These are phyloP conservation scores for Termitomyces sp. DNA, from an alignment of 1,284 basidiomycete species.

Conservation along the genomic window DNA sequence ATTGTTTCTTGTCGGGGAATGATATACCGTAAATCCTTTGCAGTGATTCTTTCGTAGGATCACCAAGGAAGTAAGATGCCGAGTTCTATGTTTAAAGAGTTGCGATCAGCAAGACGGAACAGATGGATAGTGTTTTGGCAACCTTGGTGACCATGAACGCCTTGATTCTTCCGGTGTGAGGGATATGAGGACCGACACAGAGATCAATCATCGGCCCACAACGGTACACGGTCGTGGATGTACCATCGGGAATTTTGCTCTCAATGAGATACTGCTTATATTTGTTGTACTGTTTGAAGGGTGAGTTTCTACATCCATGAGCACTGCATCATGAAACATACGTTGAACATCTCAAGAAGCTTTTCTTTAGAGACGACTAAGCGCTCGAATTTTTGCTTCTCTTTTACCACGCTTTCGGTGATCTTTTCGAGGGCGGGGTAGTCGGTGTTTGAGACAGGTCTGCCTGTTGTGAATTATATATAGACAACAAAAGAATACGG, in stretches of 20 bases:
- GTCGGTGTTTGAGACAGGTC: conserved; percentile 75
- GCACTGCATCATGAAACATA: conserved; percentile 33
- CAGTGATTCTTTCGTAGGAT: conserved; percentile 90
- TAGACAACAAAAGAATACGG: neutral
- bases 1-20: conserved; percentile 97
- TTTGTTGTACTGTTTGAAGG: conserved; percentile 82
- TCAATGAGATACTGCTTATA: conserved; percentile 98
- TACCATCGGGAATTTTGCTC: conserved; percentile 93
- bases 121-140: neutral
- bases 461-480: conserved; percentile 24
- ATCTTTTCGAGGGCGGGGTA: conserved; percentile 90
- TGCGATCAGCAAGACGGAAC: neutral
- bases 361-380: conserved; percentile 91
- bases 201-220: conserved; percentile 99
- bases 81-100: conserved; percentile 68
- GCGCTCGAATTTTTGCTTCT: conserved; percentile 96
- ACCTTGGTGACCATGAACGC: conserved; percentile 93
- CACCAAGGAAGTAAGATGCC: conserved; percentile 97
- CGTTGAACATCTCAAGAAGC: conserved; percentile 94
- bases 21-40: conserved; percentile 99
- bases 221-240: conserved; percentile 96
- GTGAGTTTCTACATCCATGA: neutral
- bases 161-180: conserved; percentile 97
- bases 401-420: conserved; percentile 86
- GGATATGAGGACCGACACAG: conserved; percentile 95